A percentile compares a stretch with the other conserved stretches of the same genome.
phyloP scores from a whole-genome alignment of 371 early-diverging fungal species.

The Umbelopsis sp. region DNA sequence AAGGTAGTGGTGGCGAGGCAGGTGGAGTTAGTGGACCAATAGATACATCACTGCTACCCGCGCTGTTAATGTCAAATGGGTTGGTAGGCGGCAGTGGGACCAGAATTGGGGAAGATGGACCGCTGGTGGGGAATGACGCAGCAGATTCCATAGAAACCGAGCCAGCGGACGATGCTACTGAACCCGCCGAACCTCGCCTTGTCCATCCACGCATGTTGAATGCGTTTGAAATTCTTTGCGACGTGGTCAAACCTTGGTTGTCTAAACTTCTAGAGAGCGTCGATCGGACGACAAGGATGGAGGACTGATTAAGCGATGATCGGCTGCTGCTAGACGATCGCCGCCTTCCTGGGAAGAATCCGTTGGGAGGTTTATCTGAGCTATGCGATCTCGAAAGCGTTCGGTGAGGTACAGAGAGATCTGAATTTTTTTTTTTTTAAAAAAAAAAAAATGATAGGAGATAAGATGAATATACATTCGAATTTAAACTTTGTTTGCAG shows the following conservation, averaged over 20 bases:
- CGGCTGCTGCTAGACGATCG: constrained; percentile 13
- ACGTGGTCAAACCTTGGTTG: neutral
- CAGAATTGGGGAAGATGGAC: neutral
- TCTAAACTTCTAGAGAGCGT: neutral
- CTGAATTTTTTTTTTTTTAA: neutral
- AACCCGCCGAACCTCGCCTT: constrained; percentile 25
- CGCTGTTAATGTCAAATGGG: neutral
- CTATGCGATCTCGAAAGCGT: neutral
- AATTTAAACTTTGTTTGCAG: neutral
- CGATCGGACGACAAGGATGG: constrained; percentile 17
- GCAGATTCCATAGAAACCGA: neutral
- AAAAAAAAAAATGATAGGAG: neutral
- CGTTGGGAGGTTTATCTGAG: neutral
- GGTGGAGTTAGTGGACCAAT: constrained; percentile 1
- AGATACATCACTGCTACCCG: neutral
- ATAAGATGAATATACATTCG: neutral
- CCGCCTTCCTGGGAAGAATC: constrained; percentile 1
- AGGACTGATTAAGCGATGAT: constrained; percentile 14
- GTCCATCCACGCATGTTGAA: constrained; percentile 20
- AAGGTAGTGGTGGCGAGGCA: neutral
- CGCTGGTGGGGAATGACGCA: neutral
- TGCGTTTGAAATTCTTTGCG: constrained; percentile 12
- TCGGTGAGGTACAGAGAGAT: neutral
- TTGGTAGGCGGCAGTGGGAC: neutral
- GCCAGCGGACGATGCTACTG: constrained; percentile 22